Evolutionary conservation across 306 rosid species (phyloP).

Genomic region (Casuarina cunninghamiana): DNA sequence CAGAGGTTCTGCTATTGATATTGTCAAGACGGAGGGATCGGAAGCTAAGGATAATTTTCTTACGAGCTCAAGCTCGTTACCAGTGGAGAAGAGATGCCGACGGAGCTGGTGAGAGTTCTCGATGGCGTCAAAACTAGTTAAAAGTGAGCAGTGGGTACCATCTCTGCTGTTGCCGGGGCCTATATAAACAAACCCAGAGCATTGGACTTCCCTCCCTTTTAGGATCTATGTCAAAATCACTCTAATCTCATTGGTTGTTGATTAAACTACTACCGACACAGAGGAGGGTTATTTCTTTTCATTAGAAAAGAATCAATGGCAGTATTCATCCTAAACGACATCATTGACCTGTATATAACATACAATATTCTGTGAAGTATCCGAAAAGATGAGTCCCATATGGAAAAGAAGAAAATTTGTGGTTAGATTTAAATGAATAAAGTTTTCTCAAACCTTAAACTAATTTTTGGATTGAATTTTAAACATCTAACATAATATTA

Average conservation of each 20-base stretch:
- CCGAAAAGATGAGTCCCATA: too few species aligned
- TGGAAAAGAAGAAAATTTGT: too few species aligned
- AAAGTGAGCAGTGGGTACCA: neutral
- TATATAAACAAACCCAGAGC: neutral
- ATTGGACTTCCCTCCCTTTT: neutral
- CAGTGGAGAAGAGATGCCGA: neutral
- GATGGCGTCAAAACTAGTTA: neutral
- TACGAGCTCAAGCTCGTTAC: conserved; percentile 19
- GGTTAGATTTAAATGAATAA: too few species aligned
- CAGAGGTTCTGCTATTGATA: conserved; percentile 35
- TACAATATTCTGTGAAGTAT: too few species aligned
- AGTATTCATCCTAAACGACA: too few species aligned
- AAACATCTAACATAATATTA: too few species aligned
- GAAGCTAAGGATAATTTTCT: neutral
- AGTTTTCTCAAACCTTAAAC: too few species aligned
- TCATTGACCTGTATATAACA: too few species aligned
- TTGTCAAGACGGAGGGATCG: too few species aligned
- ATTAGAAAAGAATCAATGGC: too few species aligned
- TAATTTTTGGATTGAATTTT: too few species aligned
- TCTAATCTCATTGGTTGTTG: neutral
- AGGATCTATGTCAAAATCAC: neutral
- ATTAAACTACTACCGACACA: too few species aligned
- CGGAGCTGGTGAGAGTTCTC: neutral
- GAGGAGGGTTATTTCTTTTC: neutral
- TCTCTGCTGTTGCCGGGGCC: neutral